These are phyloP conservation scores for Malus asiatica DNA, from an alignment of 306 rosid species.

Conservation along the genomic window DNA sequence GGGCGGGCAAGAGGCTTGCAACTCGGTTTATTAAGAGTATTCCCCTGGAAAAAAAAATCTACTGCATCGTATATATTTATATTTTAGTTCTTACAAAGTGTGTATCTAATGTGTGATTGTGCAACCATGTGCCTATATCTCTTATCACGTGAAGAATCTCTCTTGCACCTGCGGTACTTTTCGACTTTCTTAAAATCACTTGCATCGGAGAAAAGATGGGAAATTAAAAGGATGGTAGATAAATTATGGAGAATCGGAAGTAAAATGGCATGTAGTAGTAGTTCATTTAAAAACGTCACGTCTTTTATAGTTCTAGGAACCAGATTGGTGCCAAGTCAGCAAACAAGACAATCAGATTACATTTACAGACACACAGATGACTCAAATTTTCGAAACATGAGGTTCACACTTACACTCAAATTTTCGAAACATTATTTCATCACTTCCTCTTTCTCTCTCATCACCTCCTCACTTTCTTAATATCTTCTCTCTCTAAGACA, in stretches of 20 bases:
- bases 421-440: slow-evolving; percentile 23
- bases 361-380: too few species aligned
- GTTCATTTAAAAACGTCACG: background rate
- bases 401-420: slow-evolving; percentile 20
- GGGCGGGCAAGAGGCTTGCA: too few species aligned
- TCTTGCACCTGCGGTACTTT: background rate
- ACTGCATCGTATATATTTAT: too few species aligned
- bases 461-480: background rate
- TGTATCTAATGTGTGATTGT: too few species aligned
- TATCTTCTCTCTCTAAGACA: slow-evolving; percentile 12
- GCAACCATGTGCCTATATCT: too few species aligned
- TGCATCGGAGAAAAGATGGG: background rate
- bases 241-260: background rate
- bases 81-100: background rate
- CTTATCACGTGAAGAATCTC: background rate
- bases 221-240: background rate
- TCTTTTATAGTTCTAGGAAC: background rate
- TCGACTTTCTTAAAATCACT: background rate
- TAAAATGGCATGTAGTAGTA: too few species aligned
- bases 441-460: background rate
- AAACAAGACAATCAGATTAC: background rate
- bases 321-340: background rate
- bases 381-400: slow-evolving; percentile 18
- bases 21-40: too few species aligned
- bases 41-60: too few species aligned